Conservation (phyloP, 2,329 filamentous ascomycete genomes). For the Lomentospora prolificans region DNA sequence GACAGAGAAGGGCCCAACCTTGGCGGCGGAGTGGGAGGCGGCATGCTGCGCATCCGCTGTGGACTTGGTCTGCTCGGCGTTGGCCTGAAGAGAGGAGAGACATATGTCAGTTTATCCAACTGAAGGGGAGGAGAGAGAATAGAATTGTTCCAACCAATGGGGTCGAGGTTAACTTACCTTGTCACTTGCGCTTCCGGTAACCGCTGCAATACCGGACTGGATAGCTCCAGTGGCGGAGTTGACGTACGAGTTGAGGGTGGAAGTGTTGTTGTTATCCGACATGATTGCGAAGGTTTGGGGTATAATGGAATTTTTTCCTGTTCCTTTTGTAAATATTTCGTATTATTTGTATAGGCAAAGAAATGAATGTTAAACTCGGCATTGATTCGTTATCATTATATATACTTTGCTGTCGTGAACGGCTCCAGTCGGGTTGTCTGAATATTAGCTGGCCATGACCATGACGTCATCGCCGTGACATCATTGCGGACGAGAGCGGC, state of each 20-base stretch:
- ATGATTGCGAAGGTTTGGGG: background rate
- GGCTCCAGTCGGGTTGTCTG: background rate
- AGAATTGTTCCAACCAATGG: background rate
- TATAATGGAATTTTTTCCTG: background rate
- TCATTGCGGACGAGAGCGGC: too few species aligned
- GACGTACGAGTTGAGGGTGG: constrained; percentile 69
- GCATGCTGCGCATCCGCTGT: constrained; percentile 59
- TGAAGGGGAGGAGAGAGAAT: too few species aligned
- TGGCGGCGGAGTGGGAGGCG: constrained; percentile 60
- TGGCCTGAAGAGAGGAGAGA: constrained; percentile 26
- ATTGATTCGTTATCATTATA: too few species aligned
- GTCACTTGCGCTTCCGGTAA: constrained; percentile 54
- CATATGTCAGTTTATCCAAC: background rate
- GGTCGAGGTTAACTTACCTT: background rate
- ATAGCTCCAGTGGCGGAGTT: constrained; percentile 64
- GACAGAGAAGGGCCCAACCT: constrained; percentile 1
- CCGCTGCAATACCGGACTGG: constrained; percentile 59
- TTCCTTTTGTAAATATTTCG: background rate
- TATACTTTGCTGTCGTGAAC: background rate
- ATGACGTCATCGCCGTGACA: background rate
- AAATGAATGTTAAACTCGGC: too few species aligned
- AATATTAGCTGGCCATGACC: background rate
- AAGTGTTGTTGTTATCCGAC: constrained; percentile 33
- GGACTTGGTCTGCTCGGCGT: constrained; percentile 56
- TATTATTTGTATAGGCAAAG: background rate